Evolutionary conservation across 2,329 filamentous ascomycete species (phyloP), one percentile per base, ranked within the genome.

Genomic region (Fusarium coffeatum): DNA sequence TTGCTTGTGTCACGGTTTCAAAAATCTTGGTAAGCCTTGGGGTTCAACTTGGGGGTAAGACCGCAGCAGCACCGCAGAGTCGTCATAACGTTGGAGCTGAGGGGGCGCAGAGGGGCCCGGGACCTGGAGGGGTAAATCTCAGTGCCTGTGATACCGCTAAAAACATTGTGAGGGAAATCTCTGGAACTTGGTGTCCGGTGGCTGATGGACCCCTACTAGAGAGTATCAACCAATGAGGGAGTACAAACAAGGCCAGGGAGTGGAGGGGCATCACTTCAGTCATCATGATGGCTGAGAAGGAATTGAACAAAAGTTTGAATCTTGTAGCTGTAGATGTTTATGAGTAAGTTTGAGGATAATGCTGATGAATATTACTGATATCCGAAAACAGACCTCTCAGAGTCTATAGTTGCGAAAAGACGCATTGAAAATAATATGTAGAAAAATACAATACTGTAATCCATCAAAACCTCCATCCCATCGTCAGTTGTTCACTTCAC

Each of bases 171-270:
- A 60, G 68, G 59, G 51, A 64, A 64, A 55, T 55, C 56, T 60
- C 72, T 75, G 72, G 72, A 74, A 74, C 69, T 75, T 60, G 71
- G 72, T 71, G 60, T 69, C 73, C 73, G 71, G 71, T 67, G 55
- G 63, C 55, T 61, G 64, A 68, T 62, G 56, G 69, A 72, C 71
- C 71, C 69, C 51, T 71, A 63, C 56, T 43, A 45, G 48, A 49
- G 34, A 40, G 20, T 55, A 53, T 60, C 68, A 56, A 42, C 59
- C 65, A 66, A 59, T 57, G 22, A 55, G 37, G 48, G 45, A 16
- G 6, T 30, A 25, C 22, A 25, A 37, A 28, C 42, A 55, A 48
- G 28, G 27, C 55, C 25, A 60, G 62, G 62, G 62, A 61, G 54
- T 59, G 62, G 70, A 71, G 66, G 71, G 69, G 62, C 60, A 72